phyloP scores from a whole-genome alignment of 2,329 filamentous ascomycete species.

The Triangularia setosa region DNA sequence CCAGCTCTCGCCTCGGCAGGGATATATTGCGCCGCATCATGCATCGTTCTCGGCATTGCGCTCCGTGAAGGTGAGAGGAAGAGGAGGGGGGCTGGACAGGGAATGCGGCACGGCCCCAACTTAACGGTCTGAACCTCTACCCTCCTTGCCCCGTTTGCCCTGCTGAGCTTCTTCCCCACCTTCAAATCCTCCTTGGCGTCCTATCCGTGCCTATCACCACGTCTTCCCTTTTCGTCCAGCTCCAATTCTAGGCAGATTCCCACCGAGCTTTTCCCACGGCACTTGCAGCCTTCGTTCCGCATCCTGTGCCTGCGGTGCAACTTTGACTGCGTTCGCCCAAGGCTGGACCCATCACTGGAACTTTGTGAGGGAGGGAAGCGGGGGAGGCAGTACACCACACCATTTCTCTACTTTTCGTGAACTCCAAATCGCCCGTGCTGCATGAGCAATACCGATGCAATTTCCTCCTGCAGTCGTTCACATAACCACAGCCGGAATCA shows the following conservation, averaged over 20 bases:
- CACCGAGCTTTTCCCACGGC: slow-evolving; percentile 6
- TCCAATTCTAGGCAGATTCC: background rate
- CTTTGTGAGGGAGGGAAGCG: slow-evolving; percentile 9
- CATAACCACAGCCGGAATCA: slow-evolving; percentile 2
- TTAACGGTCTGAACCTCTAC: slow-evolving; percentile 13
- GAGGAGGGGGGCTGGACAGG: slow-evolving; percentile 1
- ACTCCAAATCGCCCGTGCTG: slow-evolving; percentile 11
- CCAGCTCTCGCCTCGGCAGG: background rate
- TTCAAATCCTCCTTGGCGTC: background rate
- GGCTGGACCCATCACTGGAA: slow-evolving; percentile 4
- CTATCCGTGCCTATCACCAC: background rate
- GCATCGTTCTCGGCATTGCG: slow-evolving; percentile 25
- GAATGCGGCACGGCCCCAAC: slow-evolving; percentile 10
- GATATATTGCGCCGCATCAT: slow-evolving; percentile 14
- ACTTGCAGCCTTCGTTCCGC: slow-evolving; percentile 20
- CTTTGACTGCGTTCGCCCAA: background rate
- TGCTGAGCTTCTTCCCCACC: slow-evolving; percentile 2
- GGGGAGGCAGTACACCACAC: background rate
- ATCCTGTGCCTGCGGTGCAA: background rate
- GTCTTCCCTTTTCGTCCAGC: background rate
- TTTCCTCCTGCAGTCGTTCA: slow-evolving; percentile 19
- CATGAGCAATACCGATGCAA: slow-evolving; percentile 29
- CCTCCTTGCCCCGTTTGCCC: background rate
- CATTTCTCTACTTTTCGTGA: slow-evolving; percentile 4
- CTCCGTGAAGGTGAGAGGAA: slow-evolving; percentile 20